phyloP scores from a whole-genome alignment of 1,284 basidiomycete species.

The Rhodotorula mucilaginosa region DNA sequence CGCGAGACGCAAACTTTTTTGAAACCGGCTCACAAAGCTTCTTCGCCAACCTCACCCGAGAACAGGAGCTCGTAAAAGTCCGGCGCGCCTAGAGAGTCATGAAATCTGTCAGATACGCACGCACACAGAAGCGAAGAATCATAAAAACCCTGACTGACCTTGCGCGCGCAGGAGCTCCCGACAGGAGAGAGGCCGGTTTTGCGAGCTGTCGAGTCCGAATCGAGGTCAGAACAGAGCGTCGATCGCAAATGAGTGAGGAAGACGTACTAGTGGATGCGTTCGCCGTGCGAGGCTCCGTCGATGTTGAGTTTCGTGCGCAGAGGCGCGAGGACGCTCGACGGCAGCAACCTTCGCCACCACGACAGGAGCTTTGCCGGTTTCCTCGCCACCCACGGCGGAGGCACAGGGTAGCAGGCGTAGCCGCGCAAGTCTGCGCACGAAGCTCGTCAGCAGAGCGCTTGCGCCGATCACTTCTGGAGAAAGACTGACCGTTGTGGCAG shows the following conservation, averaged over 20 bases:
- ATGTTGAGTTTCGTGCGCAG: slow-evolving; percentile 7
- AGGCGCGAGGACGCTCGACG: slow-evolving; percentile 1
- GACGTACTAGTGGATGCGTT: slow-evolving; percentile 9
- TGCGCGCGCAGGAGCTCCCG: slow-evolving; percentile 8
- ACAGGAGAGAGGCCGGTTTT: neutral
- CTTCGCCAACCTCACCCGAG: neutral
- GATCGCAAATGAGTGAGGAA: neutral
- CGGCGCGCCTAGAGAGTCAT: neutral
- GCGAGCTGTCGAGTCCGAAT: neutral
- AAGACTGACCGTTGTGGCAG: neutral
- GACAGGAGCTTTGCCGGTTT: neutral
- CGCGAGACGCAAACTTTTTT: too few species aligned
- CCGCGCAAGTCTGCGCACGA: neutral
- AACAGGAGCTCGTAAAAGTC: slow-evolving; percentile 8
- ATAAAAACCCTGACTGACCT: neutral
- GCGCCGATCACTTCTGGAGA: too few species aligned
- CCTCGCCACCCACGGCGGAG: neutral
- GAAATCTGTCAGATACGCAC: neutral
- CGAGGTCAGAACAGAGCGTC: neutral
- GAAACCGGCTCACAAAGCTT: neutral
- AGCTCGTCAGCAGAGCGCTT: neutral
- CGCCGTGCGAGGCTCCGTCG: slow-evolving; percentile 15
- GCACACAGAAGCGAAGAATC: neutral
- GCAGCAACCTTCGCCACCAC: slow-evolving; percentile 3
- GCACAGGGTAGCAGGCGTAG: neutral